Percentiles rank a stretch among this genome's conserved stretches.
Evolutionary conservation across 495 filamentous ascomycete species (phyloP).

Genomic region (Aspergillus coremiiformis): DNA sequence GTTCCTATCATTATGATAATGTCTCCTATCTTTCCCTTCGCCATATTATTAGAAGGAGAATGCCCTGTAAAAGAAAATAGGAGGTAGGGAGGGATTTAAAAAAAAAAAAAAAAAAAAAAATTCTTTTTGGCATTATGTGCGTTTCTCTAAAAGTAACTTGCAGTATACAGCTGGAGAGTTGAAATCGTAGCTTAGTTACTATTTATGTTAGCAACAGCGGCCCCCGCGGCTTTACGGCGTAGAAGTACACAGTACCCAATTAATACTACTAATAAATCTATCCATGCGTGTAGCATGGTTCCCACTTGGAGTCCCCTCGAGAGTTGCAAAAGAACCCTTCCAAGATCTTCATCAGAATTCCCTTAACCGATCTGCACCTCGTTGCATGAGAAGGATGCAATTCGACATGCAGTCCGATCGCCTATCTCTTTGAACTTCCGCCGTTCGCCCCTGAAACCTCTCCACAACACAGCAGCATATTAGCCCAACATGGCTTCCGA

Average conservation of each 20-base stretch:
- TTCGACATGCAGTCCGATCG: neutral
- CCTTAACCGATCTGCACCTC: neutral
- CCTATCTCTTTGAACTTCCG: neutral
- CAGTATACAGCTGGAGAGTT: too few relatives aligned
- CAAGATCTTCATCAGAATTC: slow-evolving; percentile 5
- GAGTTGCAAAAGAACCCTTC: neutral
- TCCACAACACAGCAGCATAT: slow-evolving; percentile 2
- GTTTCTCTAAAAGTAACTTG: too few relatives aligned
- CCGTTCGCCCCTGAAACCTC: neutral
- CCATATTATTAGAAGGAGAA: neutral
- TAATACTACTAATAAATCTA: neutral
- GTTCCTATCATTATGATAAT: neutral
- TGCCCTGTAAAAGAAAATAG: too few relatives aligned
- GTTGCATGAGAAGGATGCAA: neutral
- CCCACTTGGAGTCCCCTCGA: neutral
- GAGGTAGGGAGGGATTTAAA: neutral
- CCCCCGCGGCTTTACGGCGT: neutral
- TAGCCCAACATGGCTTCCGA: slow-evolving; percentile 36
- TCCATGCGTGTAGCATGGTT: slow-evolving; percentile 3
- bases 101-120: neutral
- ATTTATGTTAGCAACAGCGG: neutral
- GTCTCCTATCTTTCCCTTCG: neutral
- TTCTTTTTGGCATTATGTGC: too few relatives aligned
- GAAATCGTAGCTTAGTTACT: neutral
- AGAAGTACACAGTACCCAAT: neutral